Evolutionary conservation across 78 protist genomes (phyloP).

Genomic region (Guillardia theta): DNA sequence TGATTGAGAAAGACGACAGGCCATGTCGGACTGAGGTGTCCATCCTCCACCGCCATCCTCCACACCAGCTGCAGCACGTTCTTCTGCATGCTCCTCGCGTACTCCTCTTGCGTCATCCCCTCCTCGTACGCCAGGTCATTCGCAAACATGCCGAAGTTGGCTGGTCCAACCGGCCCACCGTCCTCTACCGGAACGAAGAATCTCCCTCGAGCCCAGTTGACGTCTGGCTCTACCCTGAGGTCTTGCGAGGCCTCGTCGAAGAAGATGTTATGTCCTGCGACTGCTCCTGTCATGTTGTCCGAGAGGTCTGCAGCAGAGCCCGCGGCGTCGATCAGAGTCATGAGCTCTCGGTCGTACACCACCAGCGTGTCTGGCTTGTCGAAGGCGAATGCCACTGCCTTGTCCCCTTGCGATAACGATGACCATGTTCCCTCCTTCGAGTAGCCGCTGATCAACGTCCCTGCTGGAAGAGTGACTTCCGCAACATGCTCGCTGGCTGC

Average conservation of each 20-base stretch:
- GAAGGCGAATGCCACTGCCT: not conserved
- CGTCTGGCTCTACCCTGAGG: not conserved
- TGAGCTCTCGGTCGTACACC: not conserved
- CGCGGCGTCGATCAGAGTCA: not conserved
- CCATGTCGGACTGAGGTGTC: not conserved
- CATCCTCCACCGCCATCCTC: not conserved
- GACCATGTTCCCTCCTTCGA: not conserved
- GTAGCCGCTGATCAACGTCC: not conserved
- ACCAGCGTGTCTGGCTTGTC: not conserved
- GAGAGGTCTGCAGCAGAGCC: not conserved
- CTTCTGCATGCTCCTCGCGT: not conserved
- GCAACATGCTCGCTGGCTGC: no score
- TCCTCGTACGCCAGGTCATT: slow-evolving; percentile 3
- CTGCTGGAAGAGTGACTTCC: no score
- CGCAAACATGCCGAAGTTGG: not conserved
- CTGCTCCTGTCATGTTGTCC: not conserved
- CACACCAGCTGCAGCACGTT: not conserved
- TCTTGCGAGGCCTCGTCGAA: not conserved
- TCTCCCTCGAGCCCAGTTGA: not conserved
- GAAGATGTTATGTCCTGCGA: not conserved
- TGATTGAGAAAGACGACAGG: not conserved
- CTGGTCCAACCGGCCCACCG: no score
- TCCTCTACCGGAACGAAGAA: not conserved
- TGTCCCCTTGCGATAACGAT: not conserved
- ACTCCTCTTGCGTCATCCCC: not conserved